Conservation (phyloP, 495 filamentous ascomycete species). For the Penicillium bialowiezense region DNA sequence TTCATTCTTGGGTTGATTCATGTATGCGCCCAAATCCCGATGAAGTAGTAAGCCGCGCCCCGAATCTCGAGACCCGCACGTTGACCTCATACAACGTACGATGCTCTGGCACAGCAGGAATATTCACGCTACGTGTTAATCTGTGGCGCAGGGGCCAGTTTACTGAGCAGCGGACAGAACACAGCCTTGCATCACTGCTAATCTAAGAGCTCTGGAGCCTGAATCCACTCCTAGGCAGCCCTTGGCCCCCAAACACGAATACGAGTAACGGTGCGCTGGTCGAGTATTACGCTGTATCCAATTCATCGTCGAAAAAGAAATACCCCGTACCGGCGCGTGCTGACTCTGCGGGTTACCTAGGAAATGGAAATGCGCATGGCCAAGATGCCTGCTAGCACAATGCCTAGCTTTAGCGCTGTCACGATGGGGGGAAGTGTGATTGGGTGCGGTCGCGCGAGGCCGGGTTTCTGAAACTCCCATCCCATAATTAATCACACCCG, state of each 20-base stretch:
- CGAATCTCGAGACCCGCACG: background rate
- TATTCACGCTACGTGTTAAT: background rate
- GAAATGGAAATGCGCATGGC: too few relatives aligned
- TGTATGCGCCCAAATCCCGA: background rate
- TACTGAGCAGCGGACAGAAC: background rate
- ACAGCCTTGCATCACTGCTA: constrained; percentile 1
- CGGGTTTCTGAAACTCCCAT: constrained; percentile 7
- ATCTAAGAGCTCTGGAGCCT: too few relatives aligned
- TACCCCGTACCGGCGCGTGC: background rate
- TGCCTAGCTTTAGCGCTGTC: constrained; percentile 7
- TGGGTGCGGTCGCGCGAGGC: constrained; percentile 8
- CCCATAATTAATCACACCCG: background rate
- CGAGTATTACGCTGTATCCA: background rate
- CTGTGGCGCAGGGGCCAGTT: constrained; percentile 5
- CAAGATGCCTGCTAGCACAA: too few relatives aligned
- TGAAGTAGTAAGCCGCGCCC: background rate
- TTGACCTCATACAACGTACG: constrained; percentile 2
- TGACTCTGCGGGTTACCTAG: too few relatives aligned
- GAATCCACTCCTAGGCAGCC: constrained; percentile 3
- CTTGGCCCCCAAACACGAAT: constrained; percentile 5
- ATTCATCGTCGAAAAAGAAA: background rate
- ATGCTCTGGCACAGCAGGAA: too few relatives aligned
- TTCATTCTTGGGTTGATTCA: background rate
- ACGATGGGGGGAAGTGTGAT: background rate
- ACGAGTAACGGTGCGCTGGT: constrained; percentile 1